These are phyloP conservation scores for Omphalotus guepiniiformis DNA, from an alignment of 768 basidiomycete species.

Conservation along the genomic window DNA sequence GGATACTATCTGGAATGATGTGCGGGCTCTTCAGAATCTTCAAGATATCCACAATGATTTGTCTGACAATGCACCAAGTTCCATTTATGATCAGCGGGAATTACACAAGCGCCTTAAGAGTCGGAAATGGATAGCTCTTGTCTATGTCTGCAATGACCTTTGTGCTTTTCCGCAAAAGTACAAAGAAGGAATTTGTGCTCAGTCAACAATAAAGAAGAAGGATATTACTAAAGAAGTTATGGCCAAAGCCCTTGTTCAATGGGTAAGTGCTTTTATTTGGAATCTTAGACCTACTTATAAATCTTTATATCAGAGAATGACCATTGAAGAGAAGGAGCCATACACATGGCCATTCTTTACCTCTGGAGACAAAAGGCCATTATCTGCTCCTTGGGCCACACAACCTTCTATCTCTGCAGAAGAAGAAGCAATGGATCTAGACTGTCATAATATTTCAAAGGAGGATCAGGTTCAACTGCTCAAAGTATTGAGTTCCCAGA, in stretches of 20 bases:
- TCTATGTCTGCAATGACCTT: conserved; percentile 1
- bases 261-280: background rate
- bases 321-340: background rate
- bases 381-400: background rate
- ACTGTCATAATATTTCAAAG: background rate
- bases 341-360: conserved; percentile 1
- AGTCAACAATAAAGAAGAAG: background rate
- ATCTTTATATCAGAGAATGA: background rate
- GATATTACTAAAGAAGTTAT: background rate
- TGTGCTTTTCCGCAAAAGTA: background rate
- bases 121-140: background rate
- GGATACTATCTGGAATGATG: background rate
- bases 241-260: background rate
- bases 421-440: background rate
- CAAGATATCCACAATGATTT: background rate
- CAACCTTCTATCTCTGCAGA: too few relatives aligned
- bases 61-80: background rate
- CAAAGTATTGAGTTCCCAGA: background rate
- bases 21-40: background rate
- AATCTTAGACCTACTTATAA: too few relatives aligned
- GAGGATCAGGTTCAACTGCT: background rate
- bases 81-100: background rate
- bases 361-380: background rate
- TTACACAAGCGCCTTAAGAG: background rate
- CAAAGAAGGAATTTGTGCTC: background rate